These are phyloP conservation scores for Sphaerosporella brunnea DNA, from an alignment of 495 filamentous ascomycete genomes.

Conservation along the genomic window DNA sequence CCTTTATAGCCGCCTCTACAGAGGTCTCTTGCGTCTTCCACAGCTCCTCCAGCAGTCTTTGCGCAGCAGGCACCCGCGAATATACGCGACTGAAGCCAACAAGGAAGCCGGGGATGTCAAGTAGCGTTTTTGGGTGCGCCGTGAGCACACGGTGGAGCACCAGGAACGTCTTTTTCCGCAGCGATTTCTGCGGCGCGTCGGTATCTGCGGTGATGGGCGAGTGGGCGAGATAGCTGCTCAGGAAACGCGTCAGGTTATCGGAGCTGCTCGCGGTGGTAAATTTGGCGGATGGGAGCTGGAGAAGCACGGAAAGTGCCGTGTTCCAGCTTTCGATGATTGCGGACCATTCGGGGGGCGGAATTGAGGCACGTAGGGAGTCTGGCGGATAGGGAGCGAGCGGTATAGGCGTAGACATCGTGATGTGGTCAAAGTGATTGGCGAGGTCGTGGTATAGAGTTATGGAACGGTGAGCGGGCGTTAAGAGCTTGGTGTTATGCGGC, in stretches of 20 bases:
- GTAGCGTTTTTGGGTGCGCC: constrained; percentile 1
- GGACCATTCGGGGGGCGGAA: constrained; percentile 12
- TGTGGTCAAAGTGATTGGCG: background rate
- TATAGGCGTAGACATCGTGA: constrained; percentile 15
- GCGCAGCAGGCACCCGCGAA: background rate
- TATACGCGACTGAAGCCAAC: constrained; percentile 5
- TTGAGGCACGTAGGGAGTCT: background rate
- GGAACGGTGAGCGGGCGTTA: background rate
- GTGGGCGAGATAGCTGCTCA: constrained; percentile 11
- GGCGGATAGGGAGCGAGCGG: constrained; percentile 20
- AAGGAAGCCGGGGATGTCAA: constrained; percentile 12
- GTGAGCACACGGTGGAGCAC: constrained; percentile 13
- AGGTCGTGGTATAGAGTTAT: background rate
- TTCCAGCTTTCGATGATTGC: constrained; percentile 8
- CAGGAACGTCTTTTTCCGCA: constrained; percentile 11
- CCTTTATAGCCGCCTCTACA: background rate
- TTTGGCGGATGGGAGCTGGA: constrained; percentile 9
- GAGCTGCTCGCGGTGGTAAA: constrained; percentile 6
- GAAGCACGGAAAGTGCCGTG: constrained; percentile 11
- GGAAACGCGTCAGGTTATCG: constrained; percentile 10
- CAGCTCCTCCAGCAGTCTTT: background rate
- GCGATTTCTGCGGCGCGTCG: background rate
- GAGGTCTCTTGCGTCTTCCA: constrained; percentile 2
- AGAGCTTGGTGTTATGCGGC: background rate
- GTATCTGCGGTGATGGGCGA: background rate